Evolutionary conservation across 73 alveolate genomes (phyloP).

Genomic region (Urostyla sp.): DNA sequence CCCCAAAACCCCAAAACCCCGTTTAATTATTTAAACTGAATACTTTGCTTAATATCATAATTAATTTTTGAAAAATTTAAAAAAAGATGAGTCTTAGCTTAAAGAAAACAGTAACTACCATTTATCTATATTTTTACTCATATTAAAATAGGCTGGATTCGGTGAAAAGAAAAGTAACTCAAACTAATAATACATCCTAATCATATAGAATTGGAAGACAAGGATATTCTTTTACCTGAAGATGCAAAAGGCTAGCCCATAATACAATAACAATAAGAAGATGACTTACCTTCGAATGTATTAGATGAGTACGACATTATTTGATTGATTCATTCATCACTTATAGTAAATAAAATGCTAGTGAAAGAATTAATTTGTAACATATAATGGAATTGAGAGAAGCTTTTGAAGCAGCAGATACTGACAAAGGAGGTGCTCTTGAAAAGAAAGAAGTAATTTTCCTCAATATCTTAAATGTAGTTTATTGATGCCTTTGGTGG

Average conservation of each 20-base stretch:
- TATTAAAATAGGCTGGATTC: constrained; percentile 31
- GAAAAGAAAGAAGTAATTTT: constrained; percentile 69
- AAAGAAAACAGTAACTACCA: constrained; percentile 32
- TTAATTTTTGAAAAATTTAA: background rate
- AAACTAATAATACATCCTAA: background rate
- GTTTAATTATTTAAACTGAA: background rate
- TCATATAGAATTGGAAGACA: constrained; percentile 46
- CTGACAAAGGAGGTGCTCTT: constrained; percentile 84
- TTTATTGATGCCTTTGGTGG: constrained; percentile 81
- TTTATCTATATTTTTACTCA: background rate
- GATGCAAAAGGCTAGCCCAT: background rate
- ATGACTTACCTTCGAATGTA: constrained; percentile 16
- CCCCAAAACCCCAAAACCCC: constrained; percentile 48
- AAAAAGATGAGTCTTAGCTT: constrained; percentile 43
- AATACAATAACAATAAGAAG: background rate
- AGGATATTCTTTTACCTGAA: constrained; percentile 42
- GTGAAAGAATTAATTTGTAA: constrained; percentile 72
- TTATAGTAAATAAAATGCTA: constrained; percentile 60
- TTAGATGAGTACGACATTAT: constrained; percentile 11
- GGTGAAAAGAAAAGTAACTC: constrained; percentile 42
- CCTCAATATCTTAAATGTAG: background rate
- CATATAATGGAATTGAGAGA: constrained; percentile 80
- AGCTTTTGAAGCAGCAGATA: constrained; percentile 77
- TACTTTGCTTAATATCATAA: background rate
- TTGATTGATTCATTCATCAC: background rate